Conservation (phyloP, 208 protist species). For the Leishmania gerbilli region DNA sequence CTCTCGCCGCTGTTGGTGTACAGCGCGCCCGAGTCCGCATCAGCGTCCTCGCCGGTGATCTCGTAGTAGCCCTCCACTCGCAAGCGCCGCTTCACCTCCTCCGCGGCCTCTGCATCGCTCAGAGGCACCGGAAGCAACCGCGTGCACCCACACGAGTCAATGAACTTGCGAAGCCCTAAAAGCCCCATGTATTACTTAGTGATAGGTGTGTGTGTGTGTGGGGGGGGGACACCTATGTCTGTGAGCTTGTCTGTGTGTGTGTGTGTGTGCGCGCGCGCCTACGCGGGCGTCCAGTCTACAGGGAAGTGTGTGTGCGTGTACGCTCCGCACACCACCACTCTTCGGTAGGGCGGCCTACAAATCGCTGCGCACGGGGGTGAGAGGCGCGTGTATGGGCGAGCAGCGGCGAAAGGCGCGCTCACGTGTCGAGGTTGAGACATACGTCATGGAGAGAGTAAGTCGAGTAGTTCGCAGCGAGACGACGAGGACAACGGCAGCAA, state of each 20-base stretch:
- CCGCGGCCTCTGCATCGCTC: conserved; percentile 46
- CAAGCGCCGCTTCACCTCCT: conserved; percentile 32
- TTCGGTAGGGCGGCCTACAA: not conserved
- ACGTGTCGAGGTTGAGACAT: not conserved
- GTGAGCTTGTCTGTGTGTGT: not conserved
- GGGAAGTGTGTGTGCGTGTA: not conserved
- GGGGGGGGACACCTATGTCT: not conserved
- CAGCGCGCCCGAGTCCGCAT: not conserved
- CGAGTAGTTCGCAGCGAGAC: not conserved
- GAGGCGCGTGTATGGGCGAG: not conserved
- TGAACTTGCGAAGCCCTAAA: conserved; percentile 82
- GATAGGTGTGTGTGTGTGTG: not conserved
- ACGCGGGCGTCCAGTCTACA: not conserved
- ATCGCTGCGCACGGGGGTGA: not conserved
- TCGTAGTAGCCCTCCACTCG: conserved; percentile 12
- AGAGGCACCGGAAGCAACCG: conserved; percentile 59
- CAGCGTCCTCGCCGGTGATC: not conserved
- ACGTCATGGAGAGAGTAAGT: no score
- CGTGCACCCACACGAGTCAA: conserved; percentile 74
- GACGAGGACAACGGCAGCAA: not conserved
- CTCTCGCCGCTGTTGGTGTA: not conserved
- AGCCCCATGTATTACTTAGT: conserved; percentile 56
- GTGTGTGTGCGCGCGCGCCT: not conserved
- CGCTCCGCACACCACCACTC: not conserved
- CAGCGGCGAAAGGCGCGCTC: not conserved